Evolutionary conservation across 345 rosid genomes (phyloP).

Genomic region (Eucalyptus paniculata): DNA sequence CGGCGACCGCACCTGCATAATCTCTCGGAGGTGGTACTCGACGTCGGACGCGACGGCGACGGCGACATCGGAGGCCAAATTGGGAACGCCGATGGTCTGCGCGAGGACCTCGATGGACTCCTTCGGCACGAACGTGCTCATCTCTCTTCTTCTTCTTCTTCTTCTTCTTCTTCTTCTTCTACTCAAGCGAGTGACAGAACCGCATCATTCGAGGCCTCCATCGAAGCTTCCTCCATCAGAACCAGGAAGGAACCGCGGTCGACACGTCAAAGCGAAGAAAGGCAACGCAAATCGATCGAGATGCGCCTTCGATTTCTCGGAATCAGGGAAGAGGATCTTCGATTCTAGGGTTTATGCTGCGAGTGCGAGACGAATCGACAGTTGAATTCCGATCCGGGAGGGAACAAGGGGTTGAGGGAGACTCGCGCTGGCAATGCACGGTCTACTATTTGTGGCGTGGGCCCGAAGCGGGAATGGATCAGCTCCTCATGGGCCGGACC

Average conservation of each 20-base stretch:
- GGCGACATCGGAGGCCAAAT: conserved; percentile 60
- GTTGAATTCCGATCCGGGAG: not conserved
- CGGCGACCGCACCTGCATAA: conserved; percentile 57
- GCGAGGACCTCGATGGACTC: conserved; percentile 85
- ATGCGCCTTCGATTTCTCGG: not conserved
- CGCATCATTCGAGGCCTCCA: not conserved
- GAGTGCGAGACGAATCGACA: not conserved
- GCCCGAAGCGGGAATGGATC: not conserved
- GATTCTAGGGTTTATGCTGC: not conserved
- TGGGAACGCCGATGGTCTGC: conserved; percentile 70
- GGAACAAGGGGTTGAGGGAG: not conserved
- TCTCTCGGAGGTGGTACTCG: conserved; percentile 78
- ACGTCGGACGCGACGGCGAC: conserved; percentile 62
- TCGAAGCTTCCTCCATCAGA: not conserved
- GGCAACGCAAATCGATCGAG: not conserved
- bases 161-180: no score
- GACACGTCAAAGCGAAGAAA: not conserved
- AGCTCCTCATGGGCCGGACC: not conserved
- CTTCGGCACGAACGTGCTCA: conserved; percentile 43
- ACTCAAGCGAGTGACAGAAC: not conserved
- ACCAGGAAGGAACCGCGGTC: not conserved
- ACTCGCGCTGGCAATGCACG: not conserved
- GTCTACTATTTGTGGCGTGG: not conserved
- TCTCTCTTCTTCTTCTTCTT: not conserved
- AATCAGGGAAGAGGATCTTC: not conserved